Conservation (phyloP, 2,329 filamentous ascomycete species). For the Sporothrix dimorphospora region DNA sequence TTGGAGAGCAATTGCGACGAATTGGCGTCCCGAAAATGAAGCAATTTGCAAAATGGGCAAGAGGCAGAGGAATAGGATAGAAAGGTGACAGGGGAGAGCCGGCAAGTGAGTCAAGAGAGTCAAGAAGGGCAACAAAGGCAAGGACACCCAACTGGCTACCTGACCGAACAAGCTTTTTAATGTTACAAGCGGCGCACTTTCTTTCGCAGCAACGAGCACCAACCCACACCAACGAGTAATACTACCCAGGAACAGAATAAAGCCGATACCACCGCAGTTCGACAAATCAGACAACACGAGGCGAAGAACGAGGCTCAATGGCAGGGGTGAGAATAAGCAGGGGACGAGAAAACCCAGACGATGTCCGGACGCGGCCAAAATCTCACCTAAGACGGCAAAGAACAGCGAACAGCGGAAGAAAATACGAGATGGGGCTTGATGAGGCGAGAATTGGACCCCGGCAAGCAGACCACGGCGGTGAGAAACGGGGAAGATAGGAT, state of each 20-base stretch:
- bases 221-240: not conserved
- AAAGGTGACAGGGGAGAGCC: not conserved
- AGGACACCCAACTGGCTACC: not conserved
- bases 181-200: not conserved
- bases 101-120: not conserved
- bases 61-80: not conserved
- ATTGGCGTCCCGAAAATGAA: not conserved
- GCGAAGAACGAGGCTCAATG: constrained; percentile 11
- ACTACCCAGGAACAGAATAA: not conserved
- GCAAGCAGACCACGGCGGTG: not conserved
- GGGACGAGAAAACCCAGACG: not conserved
- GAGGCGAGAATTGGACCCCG: not conserved
- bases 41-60: not conserved
- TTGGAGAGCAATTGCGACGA: not conserved
- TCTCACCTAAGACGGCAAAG: constrained; percentile 18
- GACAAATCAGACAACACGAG: not conserved
- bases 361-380: constrained; percentile 4
- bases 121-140: not conserved
- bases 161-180: not conserved
- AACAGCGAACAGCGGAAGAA: not conserved
- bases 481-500: not conserved
- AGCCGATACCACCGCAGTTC: not conserved
- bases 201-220: not conserved
- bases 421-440: constrained; percentile 5
- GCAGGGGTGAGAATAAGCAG: constrained; percentile 2